phyloP scores from a whole-genome alignment of 441 rosid genomes.

The Adansonia grandidieri region DNA sequence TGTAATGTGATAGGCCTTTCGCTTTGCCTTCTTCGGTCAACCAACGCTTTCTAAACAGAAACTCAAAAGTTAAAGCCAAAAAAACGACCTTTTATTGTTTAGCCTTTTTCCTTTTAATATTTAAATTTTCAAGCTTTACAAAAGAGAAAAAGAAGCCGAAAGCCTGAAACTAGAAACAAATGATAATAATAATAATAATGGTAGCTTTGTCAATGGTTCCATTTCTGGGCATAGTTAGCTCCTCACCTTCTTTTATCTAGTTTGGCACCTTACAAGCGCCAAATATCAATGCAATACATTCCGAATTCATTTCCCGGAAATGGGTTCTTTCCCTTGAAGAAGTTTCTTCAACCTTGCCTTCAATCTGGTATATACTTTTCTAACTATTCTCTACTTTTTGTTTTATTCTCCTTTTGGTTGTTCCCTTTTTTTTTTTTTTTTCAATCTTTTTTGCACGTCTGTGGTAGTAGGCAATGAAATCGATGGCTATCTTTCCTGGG shows the following conservation, averaged over 20 bases:
- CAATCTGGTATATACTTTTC: conserved; percentile 43
- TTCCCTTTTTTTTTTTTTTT: not conserved
- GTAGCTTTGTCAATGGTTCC: conserved; percentile 49
- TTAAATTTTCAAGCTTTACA: not conserved
- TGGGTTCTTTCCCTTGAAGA: conserved; percentile 49
- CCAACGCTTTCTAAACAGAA: not conserved
- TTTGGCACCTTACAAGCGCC: conserved; percentile 49
- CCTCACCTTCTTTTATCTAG: conserved; percentile 37
- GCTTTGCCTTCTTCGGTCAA: not conserved
- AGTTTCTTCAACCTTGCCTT: conserved; percentile 53
- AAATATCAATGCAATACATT: conserved; percentile 35
- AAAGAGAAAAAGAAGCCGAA: not conserved
- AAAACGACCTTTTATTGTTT: not conserved
- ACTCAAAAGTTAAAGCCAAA: not conserved
- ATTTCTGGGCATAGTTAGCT: conserved; percentile 50
- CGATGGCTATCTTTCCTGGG: conserved; percentile 18
- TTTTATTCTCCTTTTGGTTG: not conserved
- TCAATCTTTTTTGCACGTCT: not conserved
- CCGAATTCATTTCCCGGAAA: conserved; percentile 33
- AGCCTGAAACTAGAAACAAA: not conserved
- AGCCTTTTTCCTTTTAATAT: too few relatives aligned
- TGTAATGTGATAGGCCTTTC: not conserved
- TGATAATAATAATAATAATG: conserved; percentile 19
- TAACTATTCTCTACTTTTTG: conserved; percentile 8
- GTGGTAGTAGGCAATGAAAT: conserved; percentile 1